Base-by-base conservation (phyloP, 371 early-diverging fungal species). In the Mortierella sp. region DNA sequence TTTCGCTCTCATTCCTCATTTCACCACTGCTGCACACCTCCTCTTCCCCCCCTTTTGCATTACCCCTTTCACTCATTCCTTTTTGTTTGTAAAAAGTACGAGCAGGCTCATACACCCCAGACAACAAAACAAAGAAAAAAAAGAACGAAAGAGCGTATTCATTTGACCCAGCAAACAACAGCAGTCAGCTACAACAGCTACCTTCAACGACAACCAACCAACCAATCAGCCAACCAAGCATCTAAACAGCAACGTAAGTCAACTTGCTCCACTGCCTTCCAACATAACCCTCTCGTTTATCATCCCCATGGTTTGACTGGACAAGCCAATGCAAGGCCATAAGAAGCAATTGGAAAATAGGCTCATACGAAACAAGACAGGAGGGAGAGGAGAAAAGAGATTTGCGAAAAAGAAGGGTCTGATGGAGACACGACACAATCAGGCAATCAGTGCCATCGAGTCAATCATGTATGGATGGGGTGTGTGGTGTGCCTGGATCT, bases 71-170 rank as follows among this genome's bases (percentile, higher is more conserved):
- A 19, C 16, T 28, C 61, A 61, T 34, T 61, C 61, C 31, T 61
- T 61, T 34, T n/a, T 54, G 21, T 54, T 59, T 31, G 19, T 59
- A 57, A 59, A 31, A 61, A 50, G 61, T 34, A 61, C 61, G 61
- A 61, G 61, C 61, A 61, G 61, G 61, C 61, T 61, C 61, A 34
- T 61, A 61, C 61, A 40, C 43, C 43, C 6, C 31, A 57, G 26
- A 61, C 34, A 19, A 8, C 37, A 19, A 34, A 31, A 61, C 61
- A 61, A 61, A 61, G 16, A 24, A 26, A 55, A 26, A 59, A 28
- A 5, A 59, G 28, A 59, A 59, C 3, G 26, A 59, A 59, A 34
- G 19, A 34, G 28, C 34, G 21, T n/a, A 24, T 34, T 61, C 61
- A 61, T 19, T 61, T 61, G 61, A 61, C 34, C 61, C 61, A 34